Conservation (phyloP, 352 stramenopile species). For the Phytophthora pseudosyringae region DNA sequence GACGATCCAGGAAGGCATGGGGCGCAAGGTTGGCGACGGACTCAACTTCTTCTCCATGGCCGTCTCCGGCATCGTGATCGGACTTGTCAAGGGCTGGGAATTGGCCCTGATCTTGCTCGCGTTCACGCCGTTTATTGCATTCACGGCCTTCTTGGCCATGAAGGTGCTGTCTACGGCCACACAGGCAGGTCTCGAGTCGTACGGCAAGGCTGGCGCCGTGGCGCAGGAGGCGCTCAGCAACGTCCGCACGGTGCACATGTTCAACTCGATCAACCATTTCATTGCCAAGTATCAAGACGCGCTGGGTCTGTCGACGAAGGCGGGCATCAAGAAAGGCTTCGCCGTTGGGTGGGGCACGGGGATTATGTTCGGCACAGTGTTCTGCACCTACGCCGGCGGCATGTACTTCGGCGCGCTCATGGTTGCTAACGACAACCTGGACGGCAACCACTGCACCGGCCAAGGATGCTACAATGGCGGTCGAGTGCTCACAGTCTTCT, state of each 20-base stretch:
- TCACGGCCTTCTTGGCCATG: conserved; percentile 57
- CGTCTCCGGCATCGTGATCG: conserved; percentile 66
- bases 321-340: conserved; percentile 56
- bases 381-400: conserved; percentile 77
- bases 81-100: conserved; percentile 70
- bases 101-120: conserved; percentile 69
- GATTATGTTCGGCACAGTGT: conserved; percentile 70
- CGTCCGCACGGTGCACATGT: conserved; percentile 81
- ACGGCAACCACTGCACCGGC: conserved; percentile 43
- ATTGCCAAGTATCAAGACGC: conserved; percentile 64
- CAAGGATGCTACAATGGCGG: conserved; percentile 66
- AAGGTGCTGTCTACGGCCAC: conserved; percentile 55
- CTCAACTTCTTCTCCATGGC: conserved; percentile 70
- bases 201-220: conserved; percentile 69
- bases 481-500: conserved; percentile 77
- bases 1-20: conserved; percentile 71
- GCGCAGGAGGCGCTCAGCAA: conserved; percentile 78
- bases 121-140: conserved; percentile 69
- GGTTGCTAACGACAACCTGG: conserved; percentile 66
- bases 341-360: conserved; percentile 65
- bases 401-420: conserved; percentile 83
- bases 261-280: conserved; percentile 72
- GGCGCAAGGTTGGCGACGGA: conserved; percentile 60
- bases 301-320: conserved; percentile 46
- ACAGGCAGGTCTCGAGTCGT: conserved; percentile 61